Evolutionary conservation across 2,329 filamentous ascomycete species (phyloP), one percentile per base, ranked within the genome.

Genomic region (Aspergillus neotritici): DNA sequence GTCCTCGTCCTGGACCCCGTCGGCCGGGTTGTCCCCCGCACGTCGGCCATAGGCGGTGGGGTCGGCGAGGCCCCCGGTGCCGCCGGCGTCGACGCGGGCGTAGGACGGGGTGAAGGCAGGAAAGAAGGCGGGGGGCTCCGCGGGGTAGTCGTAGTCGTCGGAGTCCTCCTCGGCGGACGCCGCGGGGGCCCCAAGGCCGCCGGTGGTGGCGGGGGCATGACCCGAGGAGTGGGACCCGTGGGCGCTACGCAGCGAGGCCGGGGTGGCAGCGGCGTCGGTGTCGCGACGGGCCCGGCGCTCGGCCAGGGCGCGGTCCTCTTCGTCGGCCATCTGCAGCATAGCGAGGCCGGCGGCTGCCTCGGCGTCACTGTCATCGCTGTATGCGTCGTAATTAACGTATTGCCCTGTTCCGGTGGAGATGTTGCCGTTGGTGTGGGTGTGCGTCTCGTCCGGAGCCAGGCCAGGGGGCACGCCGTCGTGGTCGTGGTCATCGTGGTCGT

Each of bases 61-160:
- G 45, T 86, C 79, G 49, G 89, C 82, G 21, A 96, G 68, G 1
- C 93, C 93, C 32, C 91, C 93, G n/a, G 89, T 96, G 6, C 87
- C 90, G 38, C 81, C 86, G 36, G 87, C 89, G 64, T 97, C 91
- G 39, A 95, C 84, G 41, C 86, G 79, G 5, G 85, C 87, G 42
- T 82, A 76, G 11, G 63, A 73, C 42, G 68, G 70, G 52, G 70
- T 72, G 17, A 83, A 83, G 4, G 79, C 76, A 55, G 80, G 77
- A 3, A 78, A 71, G 11, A 72, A 67, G 46, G 79, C 73, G 43
- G 74, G 73, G 34, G 76, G 72, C 14, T 64, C 54, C 8, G 53
- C 52, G 1, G 63, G 63, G 31, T 67, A 64, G 5, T 64, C 60
- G 39, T 67, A 67, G 15, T 62, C 62, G 17, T 62, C 58, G 7